These are phyloP conservation scores for Lactarius sanguifluus DNA, from an alignment of 768 basidiomycete genomes.

Conservation along the genomic window DNA sequence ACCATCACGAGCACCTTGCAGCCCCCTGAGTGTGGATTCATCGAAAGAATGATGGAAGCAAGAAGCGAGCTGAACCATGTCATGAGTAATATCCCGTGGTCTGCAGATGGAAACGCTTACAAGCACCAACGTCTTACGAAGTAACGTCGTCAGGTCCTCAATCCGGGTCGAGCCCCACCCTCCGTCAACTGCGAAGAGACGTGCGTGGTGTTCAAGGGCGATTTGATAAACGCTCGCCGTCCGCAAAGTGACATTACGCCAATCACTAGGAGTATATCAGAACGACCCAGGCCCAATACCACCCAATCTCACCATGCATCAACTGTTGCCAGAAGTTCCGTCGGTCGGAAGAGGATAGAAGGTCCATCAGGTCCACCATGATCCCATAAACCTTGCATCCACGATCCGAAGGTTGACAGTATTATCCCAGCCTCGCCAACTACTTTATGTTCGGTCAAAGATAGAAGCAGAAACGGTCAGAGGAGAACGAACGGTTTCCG, in stretches of 20 bases:
- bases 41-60: conserved; percentile 27
- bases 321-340: conserved; percentile 16
- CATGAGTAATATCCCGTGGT: background rate
- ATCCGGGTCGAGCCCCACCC: conserved; percentile 8
- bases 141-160: conserved; percentile 17
- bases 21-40: conserved; percentile 14
- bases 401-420: conserved; percentile 21
- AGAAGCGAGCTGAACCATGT: conserved; percentile 14
- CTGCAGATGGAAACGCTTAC: background rate
- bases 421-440: conserved; percentile 6
- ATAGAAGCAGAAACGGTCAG: background rate
- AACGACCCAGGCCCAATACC: background rate
- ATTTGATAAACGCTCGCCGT: conserved; percentile 4
- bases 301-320: conserved; percentile 17
- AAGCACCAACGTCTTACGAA: conserved; percentile 14
- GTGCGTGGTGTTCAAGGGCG: conserved; percentile 18
- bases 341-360: conserved; percentile 25
- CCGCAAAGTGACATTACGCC: conserved; percentile 19
- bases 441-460: background rate
- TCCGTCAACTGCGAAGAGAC: conserved; percentile 11
- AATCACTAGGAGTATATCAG: conserved; percentile 23
- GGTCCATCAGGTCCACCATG: conserved; percentile 17
- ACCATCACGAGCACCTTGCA: conserved; percentile 5
- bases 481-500: conserved; percentile 41
- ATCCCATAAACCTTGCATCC: conserved; percentile 29